Conservation (phyloP, 768 basidiomycete species). For the Russula sp. region DNA sequence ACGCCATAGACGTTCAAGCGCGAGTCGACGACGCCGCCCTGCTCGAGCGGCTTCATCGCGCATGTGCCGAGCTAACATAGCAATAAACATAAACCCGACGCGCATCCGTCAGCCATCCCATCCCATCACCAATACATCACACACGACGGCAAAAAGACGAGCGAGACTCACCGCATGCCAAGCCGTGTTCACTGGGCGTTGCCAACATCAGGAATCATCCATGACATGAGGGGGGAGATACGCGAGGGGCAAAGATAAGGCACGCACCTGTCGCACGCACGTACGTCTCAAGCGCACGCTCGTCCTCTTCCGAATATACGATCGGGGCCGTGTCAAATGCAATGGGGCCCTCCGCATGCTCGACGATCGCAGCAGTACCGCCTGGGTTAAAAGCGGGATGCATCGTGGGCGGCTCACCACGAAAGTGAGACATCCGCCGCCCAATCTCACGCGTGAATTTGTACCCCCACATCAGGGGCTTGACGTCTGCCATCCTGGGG, state of each 20-base stretch:
- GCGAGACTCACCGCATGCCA: constrained; percentile 19
- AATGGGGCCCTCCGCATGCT: constrained; percentile 23
- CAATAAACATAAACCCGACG: not conserved
- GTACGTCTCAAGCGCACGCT: constrained; percentile 32
- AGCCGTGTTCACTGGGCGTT: not conserved
- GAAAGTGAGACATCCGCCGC: constrained; percentile 45
- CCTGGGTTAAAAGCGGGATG: constrained; percentile 32
- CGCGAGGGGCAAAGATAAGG: not conserved
- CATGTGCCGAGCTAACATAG: constrained; percentile 52
- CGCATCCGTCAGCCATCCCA: not conserved
- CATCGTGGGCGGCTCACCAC: constrained; percentile 29
- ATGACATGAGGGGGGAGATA: not conserved
- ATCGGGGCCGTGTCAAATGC: constrained; percentile 30
- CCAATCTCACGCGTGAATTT: constrained; percentile 50
- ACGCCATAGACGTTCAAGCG: constrained; percentile 60
- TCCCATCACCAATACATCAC: too few species aligned
- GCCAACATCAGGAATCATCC: not conserved
- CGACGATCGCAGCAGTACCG: constrained; percentile 26
- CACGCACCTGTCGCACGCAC: constrained; percentile 21
- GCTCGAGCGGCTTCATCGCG: constrained; percentile 55
- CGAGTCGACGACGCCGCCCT: constrained; percentile 57
- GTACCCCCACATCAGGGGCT: constrained; percentile 44
- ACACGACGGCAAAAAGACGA: too few species aligned
- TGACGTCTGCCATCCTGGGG: constrained; percentile 33
- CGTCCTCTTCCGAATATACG: constrained; percentile 33